A percentile compares a stretch with the other conserved stretches of the same genome.
These are phyloP conservation scores for Gracilaria caudata DNA, from an alignment of 23 red algal species.

Conservation along the genomic window DNA sequence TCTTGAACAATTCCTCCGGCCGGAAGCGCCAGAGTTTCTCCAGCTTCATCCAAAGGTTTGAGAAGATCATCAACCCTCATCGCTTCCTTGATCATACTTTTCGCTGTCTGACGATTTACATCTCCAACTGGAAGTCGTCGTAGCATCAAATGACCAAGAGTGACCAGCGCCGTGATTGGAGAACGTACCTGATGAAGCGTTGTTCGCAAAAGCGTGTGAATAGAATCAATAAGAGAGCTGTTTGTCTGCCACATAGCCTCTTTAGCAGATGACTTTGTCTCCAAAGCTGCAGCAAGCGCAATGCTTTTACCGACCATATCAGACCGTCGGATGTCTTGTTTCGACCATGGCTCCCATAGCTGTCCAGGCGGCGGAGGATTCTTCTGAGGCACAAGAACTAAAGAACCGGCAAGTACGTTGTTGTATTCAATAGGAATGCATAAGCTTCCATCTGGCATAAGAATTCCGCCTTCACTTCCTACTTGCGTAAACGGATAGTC, in stretches of 20 bases:
- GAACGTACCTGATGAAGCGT: constrained; percentile 83
- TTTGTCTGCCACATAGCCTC: neutral
- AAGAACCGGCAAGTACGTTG: constrained; percentile 60
- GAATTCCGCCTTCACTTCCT: constrained; percentile 16
- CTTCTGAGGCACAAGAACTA: constrained; percentile 46
- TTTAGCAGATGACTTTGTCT: constrained; percentile 37
- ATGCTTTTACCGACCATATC: constrained; percentile 64
- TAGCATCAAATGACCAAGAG: constrained; percentile 72
- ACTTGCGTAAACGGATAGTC: constrained; percentile 79
- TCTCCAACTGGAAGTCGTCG: constrained; percentile 78
- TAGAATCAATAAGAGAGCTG: constrained; percentile 9
- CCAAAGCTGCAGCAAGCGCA: constrained; percentile 61
- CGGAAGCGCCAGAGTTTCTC: constrained; percentile 29
- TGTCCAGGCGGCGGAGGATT: neutral
- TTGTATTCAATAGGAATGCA: constrained; percentile 74
- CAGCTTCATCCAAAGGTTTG: constrained; percentile 68
- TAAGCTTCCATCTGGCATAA: constrained; percentile 79
- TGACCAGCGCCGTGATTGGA: constrained; percentile 70
- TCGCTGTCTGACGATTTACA: constrained; percentile 52
- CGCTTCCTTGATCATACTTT: constrained; percentile 67
- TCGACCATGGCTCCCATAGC: constrained; percentile 8
- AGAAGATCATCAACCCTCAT: constrained; percentile 76
- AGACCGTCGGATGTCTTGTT: constrained; percentile 17
- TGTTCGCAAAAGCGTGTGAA: constrained; percentile 59
- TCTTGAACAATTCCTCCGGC: neutral